Conservation (phyloP, 2,329 filamentous ascomycete genomes). For the Ramichloridium luteum region DNA sequence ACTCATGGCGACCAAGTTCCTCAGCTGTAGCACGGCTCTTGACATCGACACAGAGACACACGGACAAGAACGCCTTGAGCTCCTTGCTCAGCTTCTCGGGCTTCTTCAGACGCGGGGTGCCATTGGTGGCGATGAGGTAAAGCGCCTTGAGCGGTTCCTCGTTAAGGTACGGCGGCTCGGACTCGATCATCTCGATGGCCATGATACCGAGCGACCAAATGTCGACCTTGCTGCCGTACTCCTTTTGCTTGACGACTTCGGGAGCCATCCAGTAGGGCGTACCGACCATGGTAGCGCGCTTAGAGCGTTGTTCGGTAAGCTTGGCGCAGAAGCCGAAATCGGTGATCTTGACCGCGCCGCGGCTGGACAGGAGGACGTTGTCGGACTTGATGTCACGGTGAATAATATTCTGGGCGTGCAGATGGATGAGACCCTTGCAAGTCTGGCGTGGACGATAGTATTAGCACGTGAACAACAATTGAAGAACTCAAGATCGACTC, state of each 20-base stretch:
- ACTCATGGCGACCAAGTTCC: slow-evolving; percentile 84
- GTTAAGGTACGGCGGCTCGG: slow-evolving; percentile 93
- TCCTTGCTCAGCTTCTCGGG: slow-evolving; percentile 97
- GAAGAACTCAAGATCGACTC: slow-evolving; percentile 24
- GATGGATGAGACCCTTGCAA: slow-evolving; percentile 84
- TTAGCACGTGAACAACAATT: slow-evolving; percentile 15
- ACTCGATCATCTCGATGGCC: slow-evolving; percentile 99
- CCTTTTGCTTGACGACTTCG: slow-evolving; percentile 98
- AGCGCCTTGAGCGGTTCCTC: slow-evolving; percentile 95
- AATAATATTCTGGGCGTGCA: slow-evolving; percentile 93
- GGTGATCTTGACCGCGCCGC: slow-evolving; percentile 88
- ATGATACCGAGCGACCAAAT: slow-evolving; percentile 99
- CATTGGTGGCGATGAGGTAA: slow-evolving; percentile 95
- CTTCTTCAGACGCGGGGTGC: slow-evolving; percentile 92
- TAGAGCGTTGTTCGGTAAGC: slow-evolving; percentile 89
- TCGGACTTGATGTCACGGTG: slow-evolving; percentile 99
- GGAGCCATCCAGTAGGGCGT: slow-evolving; percentile 99
- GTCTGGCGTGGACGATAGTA: slow-evolving; percentile 45
- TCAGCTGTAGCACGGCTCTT: slow-evolving; percentile 84
- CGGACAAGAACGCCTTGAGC: slow-evolving; percentile 90
- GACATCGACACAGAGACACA: slow-evolving; percentile 93
- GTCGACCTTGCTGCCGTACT: slow-evolving; percentile 95
- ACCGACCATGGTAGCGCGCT: slow-evolving; percentile 97
- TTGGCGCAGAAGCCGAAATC: slow-evolving; percentile 99
- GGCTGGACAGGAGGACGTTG: slow-evolving; percentile 87